phyloP scores from a whole-genome alignment of 2,329 filamentous ascomycete genomes.

The Plenodomus biglobosus region DNA sequence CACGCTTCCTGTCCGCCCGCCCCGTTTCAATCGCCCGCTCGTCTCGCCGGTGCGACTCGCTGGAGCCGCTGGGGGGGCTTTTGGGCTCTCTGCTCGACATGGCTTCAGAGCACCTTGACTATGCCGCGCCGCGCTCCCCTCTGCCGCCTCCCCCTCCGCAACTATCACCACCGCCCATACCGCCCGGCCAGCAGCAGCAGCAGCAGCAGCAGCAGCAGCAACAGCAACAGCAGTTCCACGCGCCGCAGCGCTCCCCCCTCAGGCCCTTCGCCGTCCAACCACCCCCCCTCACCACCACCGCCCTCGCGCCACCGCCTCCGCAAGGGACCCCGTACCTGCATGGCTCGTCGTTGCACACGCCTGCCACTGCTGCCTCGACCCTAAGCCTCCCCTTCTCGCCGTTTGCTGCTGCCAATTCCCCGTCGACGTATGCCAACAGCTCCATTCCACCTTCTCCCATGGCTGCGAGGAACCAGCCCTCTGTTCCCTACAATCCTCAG shows the following conservation, averaged over 20 bases:
- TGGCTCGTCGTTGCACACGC: slow-evolving; percentile 38
- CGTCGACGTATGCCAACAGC: slow-evolving; percentile 38
- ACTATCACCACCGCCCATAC: slow-evolving; percentile 7
- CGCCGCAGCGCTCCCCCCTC: slow-evolving; percentile 33
- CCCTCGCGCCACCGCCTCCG: slow-evolving; percentile 42
- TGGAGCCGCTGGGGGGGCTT: slow-evolving; percentile 37
- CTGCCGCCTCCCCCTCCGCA: slow-evolving; percentile 25
- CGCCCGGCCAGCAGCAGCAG: slow-evolving; percentile 10
- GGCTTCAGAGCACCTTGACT: slow-evolving; percentile 12
- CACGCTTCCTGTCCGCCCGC: slow-evolving; percentile 12
- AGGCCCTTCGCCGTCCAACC: slow-evolving; percentile 46
- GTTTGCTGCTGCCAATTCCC: slow-evolving; percentile 29
- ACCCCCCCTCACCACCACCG: slow-evolving; percentile 46
- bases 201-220: slow-evolving; percentile 10
- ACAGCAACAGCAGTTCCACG: slow-evolving; percentile 12
- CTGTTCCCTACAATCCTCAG: slow-evolving; percentile 52
- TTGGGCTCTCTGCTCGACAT: slow-evolving; percentile 5
- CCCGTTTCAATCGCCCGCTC: slow-evolving; percentile 5
- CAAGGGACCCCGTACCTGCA: slow-evolving; percentile 28
- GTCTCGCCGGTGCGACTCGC: slow-evolving; percentile 25
- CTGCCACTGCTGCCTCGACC: slow-evolving; percentile 41
- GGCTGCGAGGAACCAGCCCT: slow-evolving; percentile 38
- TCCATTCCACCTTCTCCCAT: slow-evolving; percentile 39
- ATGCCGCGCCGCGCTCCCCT: slow-evolving; percentile 21
- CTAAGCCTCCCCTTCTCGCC: slow-evolving; percentile 43